Base-by-base conservation (phyloP, 495 filamentous ascomycete species). In the Talaromyces thailandensis region DNA sequence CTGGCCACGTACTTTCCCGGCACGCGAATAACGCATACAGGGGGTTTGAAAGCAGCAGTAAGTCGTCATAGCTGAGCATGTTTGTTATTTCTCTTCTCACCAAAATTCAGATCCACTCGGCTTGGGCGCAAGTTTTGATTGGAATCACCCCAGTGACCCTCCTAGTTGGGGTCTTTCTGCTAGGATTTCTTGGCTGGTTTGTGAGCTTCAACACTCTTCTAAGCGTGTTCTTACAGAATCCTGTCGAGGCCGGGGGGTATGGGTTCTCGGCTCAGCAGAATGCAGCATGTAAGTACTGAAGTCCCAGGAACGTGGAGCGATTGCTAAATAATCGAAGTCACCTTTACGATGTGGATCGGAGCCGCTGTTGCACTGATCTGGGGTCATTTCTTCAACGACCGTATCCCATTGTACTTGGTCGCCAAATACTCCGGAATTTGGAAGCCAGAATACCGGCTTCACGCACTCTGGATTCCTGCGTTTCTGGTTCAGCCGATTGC, bases 381-480 rank as follows among this genome's bases (percentile, higher is more conserved):
- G 58, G 79, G 79, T 2, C 69, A 76, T 56, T 70, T 73, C 45
- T 53, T 80, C 43, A 78, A 76, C 62, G 81, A 82, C 61, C 71
- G 73, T 0, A 58, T 82, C 24, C 78, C 81, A 0, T 68, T 82
- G 7, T 72, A 68, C 51, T 62, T 78, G 21, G 71, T 69, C 7
- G 58, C 64, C 0, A 71, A 70, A 7, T 70, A 73, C 57, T 68
- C 71, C 24, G 77, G 79, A 9, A 68, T 64, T 29, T 82, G 81
- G 81, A 78, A 77, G 57, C 79, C 80, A 11, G 81, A 82, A 56
- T 84, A 80, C 65, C 71, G 80, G 6, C 71, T 82, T 4, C 73
- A 81, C 60, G 69, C 73, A n/a, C 72, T 82, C 2, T 78, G 75
- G 74, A 32, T 79, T 2, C 73, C 79, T 2, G 72, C 72, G 52